Evolutionary conservation across 192 early-diverging fungal genomes (phyloP).

Genomic region (Podochytrium sp.): DNA sequence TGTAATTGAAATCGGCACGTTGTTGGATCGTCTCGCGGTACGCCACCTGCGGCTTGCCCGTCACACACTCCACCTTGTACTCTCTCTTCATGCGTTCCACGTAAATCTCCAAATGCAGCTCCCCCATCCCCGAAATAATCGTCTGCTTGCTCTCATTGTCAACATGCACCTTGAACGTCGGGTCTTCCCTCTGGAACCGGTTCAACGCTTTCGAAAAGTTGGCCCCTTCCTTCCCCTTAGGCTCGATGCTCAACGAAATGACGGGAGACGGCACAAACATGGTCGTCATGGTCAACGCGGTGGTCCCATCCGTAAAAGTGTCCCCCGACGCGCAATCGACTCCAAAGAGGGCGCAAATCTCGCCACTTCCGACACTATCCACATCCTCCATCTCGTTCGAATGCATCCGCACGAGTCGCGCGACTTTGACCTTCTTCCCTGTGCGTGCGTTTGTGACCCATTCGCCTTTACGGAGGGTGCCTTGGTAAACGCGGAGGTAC

Average conservation of each 20-base stretch:
- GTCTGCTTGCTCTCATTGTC: conserved; percentile 91
- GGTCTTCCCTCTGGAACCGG: conserved; percentile 85
- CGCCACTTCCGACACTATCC: conserved; percentile 86
- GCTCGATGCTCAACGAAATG: conserved; percentile 89
- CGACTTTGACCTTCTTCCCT: conserved; percentile 93
- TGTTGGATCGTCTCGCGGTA: conserved; percentile 91
- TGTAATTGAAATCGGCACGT: conserved; percentile 86
- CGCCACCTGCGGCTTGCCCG: conserved; percentile 97
- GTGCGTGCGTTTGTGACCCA: conserved; percentile 87
- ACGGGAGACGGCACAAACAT: conserved; percentile 98
- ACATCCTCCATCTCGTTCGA: conserved; percentile 98
- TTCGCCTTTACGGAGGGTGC: conserved; percentile 82
- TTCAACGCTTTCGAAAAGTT: conserved; percentile 80
- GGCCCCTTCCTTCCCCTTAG: conserved; percentile 83
- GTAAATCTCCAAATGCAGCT: conserved; percentile 95
- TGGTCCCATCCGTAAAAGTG: conserved; percentile 90
- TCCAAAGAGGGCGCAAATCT: conserved; percentile 98
- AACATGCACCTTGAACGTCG: conserved; percentile 79
- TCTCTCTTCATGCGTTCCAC: conserved; percentile 99
- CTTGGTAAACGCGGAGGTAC: conserved; percentile 97
- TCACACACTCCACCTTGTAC: conserved; percentile 92
- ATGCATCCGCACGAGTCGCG: conserved; percentile 97
- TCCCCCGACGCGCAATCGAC: conserved; percentile 96
- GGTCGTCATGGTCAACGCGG: conserved; percentile 89
- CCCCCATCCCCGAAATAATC: conserved; percentile 93